Evolutionary conservation across 1,284 basidiomycete genomes (phyloP).

Genomic region (Heimioporus retisporus): DNA sequence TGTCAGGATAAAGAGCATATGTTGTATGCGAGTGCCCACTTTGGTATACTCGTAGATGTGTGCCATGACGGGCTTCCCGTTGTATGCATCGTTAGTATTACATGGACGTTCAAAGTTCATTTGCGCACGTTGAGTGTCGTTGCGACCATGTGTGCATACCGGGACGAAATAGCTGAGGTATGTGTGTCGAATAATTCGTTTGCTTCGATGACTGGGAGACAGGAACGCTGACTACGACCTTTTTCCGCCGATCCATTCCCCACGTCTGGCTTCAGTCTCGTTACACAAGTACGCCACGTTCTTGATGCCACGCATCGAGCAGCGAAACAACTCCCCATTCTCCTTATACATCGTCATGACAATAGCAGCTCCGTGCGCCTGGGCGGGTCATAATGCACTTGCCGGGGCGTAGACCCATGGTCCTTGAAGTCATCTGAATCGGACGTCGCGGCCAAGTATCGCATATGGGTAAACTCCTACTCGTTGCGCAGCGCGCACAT

Average conservation of each 20-base stretch:
- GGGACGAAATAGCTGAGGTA: not conserved
- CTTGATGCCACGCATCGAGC: not conserved
- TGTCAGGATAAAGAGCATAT: slow-evolving; percentile 19
- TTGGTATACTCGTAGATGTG: not conserved
- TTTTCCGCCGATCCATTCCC: slow-evolving; percentile 67
- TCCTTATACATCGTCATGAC: slow-evolving; percentile 99
- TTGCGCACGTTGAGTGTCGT: not conserved
- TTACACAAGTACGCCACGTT: slow-evolving; percentile 2
- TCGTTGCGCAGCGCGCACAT: slow-evolving; percentile 82
- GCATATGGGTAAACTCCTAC: slow-evolving; percentile 95
- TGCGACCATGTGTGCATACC: not conserved
- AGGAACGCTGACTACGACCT: slow-evolving; percentile 64
- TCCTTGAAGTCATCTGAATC: slow-evolving; percentile 92
- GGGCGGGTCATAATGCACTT: slow-evolving; percentile 85
- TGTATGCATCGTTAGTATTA: not conserved
- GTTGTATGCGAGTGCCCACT: slow-evolving; percentile 54
- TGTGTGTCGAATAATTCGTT: not conserved
- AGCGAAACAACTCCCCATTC: slow-evolving; percentile 64
- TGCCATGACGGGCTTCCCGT: slow-evolving; percentile 73
- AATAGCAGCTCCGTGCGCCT: slow-evolving; percentile 93
- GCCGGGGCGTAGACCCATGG: slow-evolving; percentile 85
- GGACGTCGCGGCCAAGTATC: slow-evolving; percentile 94
- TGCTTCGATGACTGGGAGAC: not conserved
- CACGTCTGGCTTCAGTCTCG: slow-evolving; percentile 90
- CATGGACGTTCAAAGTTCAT: not conserved